Evolutionary conservation across 768 basidiomycete genomes (phyloP).

Genomic region (Cytidiella melzeri): DNA sequence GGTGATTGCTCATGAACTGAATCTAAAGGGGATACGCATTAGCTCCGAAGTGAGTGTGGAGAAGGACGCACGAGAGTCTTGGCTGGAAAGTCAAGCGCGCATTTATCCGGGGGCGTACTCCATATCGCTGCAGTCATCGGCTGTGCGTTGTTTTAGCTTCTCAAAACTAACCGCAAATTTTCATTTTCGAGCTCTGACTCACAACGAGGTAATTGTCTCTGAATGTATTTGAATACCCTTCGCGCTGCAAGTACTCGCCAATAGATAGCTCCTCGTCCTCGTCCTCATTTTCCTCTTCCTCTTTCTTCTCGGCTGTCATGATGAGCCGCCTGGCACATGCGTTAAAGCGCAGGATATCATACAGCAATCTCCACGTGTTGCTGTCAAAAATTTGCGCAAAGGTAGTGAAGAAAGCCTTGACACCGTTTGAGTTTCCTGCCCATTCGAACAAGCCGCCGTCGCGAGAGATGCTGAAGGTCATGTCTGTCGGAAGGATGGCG

Average conservation of each 20-base stretch:
- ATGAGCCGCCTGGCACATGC: conserved; percentile 53
- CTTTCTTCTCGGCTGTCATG: conserved; percentile 15
- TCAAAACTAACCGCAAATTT: too few species aligned
- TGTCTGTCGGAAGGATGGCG: conserved; percentile 51
- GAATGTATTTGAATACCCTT: conserved; percentile 64
- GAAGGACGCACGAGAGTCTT: conserved; percentile 43
- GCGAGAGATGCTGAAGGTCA: conserved; percentile 76
- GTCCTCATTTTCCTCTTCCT: conserved; percentile 5
- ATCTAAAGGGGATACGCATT: conserved; percentile 31
- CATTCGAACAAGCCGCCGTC: conserved; percentile 69
- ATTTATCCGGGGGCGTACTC: conserved; percentile 70
- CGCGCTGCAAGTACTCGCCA: conserved; percentile 51
- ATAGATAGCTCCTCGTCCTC: conserved; percentile 33
- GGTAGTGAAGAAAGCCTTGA: conserved; percentile 58
- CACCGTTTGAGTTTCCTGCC: conserved; percentile 56
- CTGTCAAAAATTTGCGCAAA: conserved; percentile 53
- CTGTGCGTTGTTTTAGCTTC: conserved; percentile 49
- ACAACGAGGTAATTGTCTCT: conserved; percentile 72
- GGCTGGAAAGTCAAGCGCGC: conserved; percentile 65
- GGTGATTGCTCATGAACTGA: conserved; percentile 70
- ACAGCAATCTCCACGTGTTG: conserved; percentile 66
- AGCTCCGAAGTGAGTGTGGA: background rate
- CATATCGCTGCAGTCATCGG: conserved; percentile 56
- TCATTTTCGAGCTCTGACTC: too few species aligned
- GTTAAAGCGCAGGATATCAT: conserved; percentile 70